Percentiles rank a stretch among this genome's conserved stretches.
These are phyloP conservation scores for Euphorbia tirucalli DNA, from an alignment of 345 rosid genomes.

Conservation along the genomic window DNA sequence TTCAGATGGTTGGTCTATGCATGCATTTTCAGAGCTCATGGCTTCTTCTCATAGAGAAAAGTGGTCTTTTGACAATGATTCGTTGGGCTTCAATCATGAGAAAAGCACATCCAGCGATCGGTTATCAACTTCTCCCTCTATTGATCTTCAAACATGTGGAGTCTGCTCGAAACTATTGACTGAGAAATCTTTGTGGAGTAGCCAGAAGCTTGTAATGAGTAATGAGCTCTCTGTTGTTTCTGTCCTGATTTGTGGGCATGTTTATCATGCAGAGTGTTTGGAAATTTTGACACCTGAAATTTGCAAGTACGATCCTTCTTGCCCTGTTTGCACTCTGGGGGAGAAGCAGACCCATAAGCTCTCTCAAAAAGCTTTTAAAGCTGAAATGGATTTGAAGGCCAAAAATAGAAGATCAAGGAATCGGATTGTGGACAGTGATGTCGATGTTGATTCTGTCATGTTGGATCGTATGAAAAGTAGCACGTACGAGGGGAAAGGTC, in stretches of 20 bases:
- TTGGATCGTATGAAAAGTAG: slow-evolving; percentile 43
- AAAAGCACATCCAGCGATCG: slow-evolving; percentile 45
- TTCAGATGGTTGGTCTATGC: slow-evolving; percentile 84
- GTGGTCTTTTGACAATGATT: slow-evolving; percentile 59
- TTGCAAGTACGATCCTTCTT: slow-evolving; percentile 80
- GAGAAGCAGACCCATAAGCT: slow-evolving; percentile 67
- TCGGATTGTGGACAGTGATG: slow-evolving; percentile 58
- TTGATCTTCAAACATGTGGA: slow-evolving; percentile 73
- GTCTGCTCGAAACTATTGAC: slow-evolving; percentile 77
- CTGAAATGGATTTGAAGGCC: slow-evolving; percentile 70
- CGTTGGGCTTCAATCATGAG: slow-evolving; percentile 47
- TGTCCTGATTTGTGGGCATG: slow-evolving; percentile 88
- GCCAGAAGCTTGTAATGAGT: slow-evolving; percentile 59
- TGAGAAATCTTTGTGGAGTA: slow-evolving; percentile 76
- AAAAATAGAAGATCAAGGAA: slow-evolving; percentile 66
- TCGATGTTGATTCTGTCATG: slow-evolving; percentile 44
- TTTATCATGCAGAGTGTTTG: slow-evolving; percentile 94
- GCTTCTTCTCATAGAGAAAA: slow-evolving; percentile 60
- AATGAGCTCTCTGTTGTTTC: slow-evolving; percentile 72
- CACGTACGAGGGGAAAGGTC: slow-evolving; percentile 51
- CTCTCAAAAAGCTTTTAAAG: slow-evolving; percentile 76
- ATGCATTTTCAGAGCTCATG: slow-evolving; percentile 78
- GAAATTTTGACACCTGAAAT: slow-evolving; percentile 78
- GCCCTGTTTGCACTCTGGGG: slow-evolving; percentile 91
- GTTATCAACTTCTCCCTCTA: slow-evolving; percentile 39